Conservation (phyloP, 257 asterid species). For the Plantago major region DNA sequence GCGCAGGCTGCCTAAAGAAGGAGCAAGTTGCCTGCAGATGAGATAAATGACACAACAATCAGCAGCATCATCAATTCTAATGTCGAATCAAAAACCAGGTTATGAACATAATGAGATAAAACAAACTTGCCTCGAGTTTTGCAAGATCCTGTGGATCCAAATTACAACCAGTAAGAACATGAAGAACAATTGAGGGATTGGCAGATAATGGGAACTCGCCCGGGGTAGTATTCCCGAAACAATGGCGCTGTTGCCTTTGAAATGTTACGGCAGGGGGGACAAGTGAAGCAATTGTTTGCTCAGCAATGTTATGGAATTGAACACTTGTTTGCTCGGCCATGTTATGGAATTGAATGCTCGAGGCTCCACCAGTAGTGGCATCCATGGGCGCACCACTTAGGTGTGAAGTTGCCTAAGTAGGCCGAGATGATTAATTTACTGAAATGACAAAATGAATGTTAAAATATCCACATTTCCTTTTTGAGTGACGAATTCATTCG, state of each 20-base stretch:
- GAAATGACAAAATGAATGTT: constrained; percentile 15
- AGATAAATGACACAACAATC: constrained; percentile 38
- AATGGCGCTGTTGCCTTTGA: constrained; percentile 67
- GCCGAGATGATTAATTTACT: constrained; percentile 32
- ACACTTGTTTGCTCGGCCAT: constrained; percentile 67
- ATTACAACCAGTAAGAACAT: constrained; percentile 81
- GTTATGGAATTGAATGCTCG: constrained; percentile 71
- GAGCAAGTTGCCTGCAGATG: constrained; percentile 83
- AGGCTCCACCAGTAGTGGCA: constrained; percentile 73
- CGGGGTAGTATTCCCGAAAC: constrained; percentile 72
- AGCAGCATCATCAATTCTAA: constrained; percentile 70
- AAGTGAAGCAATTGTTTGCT: constrained; percentile 52
- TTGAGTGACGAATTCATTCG: neutral
- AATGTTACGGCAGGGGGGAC: constrained; percentile 41
- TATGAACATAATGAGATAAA: constrained; percentile 8
- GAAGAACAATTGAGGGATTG: constrained; percentile 89
- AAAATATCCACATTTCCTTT: constrained; percentile 20
- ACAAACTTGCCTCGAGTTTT: constrained; percentile 85
- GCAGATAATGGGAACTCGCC: constrained; percentile 98
- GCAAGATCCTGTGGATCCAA: constrained; percentile 94
- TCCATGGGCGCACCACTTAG: constrained; percentile 86
- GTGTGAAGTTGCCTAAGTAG: constrained; percentile 56
- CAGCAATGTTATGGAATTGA: constrained; percentile 70
- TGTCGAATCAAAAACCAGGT: constrained; percentile 7
- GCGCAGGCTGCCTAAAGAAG: constrained; percentile 87